Evolutionary conservation across 2,329 filamentous ascomycete species (phyloP), one percentile per base, ranked within the genome.

Genomic region (Blastomyces silverae): DNA sequence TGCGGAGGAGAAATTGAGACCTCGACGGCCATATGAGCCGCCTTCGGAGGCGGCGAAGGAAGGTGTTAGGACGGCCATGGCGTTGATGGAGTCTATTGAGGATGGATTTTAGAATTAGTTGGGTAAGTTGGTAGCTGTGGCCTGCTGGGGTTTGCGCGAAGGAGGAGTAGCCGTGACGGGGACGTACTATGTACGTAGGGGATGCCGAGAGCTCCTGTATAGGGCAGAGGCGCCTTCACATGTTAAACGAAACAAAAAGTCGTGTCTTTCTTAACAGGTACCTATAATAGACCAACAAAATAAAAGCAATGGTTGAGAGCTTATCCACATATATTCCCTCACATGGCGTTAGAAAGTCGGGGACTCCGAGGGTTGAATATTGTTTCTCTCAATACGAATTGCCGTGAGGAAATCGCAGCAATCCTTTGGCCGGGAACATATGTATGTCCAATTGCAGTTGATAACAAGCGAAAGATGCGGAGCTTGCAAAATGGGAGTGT

Each of bases 11-110:
- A 83, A 84, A 74, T 72, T 89, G 73, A 77, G 76, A 72, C 86
- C 86, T 0, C 79, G 87, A 64, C 80, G 81, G 65, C 87, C 87
- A n/a, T 89, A 89, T 70, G 77, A 84, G 68, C 75, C 77, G 66
- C 74, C 78, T 0, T 72, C 71, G 7, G 79, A 81, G 44, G 75
- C 69, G 42, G 76, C 74, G n/a, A 82, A 81, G 76, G 72, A 77
- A 71, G 74, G 71, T 53, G 78, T 82, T 52, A 69, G 70, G 64
- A 72, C 72, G 57, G 74, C 73, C 53, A 80, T 82, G 74, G 74
- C 69, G 50, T 73, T 75, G 63, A 69, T 81, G 70, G 74, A 74
- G n/a, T 70, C 69, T 63, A 73, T 81, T 69, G 80, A 82, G 70
- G 73, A 66, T 31, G 66, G 42, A 42, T 64, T 74, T 28, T 71